Conservation (phyloP, 768 basidiomycete genomes). For the Saitozyma sp. region DNA sequence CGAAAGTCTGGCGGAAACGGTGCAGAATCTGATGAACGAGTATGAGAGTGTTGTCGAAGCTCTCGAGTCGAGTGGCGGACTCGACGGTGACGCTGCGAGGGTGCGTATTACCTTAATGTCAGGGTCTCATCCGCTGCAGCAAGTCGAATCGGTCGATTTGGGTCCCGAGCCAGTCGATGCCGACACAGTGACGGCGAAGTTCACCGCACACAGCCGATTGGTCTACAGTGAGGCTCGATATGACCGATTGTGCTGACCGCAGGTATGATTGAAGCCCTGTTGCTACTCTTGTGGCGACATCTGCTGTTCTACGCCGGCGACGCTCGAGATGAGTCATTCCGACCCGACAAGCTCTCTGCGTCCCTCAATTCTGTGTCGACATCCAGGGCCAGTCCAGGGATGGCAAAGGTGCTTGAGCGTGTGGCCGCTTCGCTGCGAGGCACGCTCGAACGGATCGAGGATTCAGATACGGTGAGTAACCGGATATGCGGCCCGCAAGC, state of each 20-base stretch:
- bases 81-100: slow-evolving; percentile 20
- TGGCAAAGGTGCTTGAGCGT: slow-evolving; percentile 20
- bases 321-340: slow-evolving; percentile 27
- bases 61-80: slow-evolving; percentile 21
- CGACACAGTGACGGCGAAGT: no score
- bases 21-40: slow-evolving; percentile 25
- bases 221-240: not conserved
- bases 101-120: not conserved
- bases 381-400: slow-evolving; percentile 21
- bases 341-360: slow-evolving; percentile 34
- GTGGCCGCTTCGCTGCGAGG: slow-evolving; percentile 29
- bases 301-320: slow-evolving; percentile 45
- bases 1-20: slow-evolving; percentile 26
- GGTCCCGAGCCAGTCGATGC: no score
- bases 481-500: not conserved
- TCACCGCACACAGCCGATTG: not conserved
- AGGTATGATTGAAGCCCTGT: slow-evolving; percentile 44
- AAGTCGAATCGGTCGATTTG: no score
- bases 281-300: slow-evolving; percentile 45
- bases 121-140: no score
- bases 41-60: slow-evolving; percentile 26
- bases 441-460: slow-evolving; percentile 34
- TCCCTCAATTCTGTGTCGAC: slow-evolving; percentile 9
- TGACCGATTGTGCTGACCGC: not conserved
- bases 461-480: slow-evolving; percentile 35